A percentile compares a stretch with the other conserved stretches of the same genome.
Conservation (phyloP, 805 yeast species). For the Komagataella ulmi region DNA sequence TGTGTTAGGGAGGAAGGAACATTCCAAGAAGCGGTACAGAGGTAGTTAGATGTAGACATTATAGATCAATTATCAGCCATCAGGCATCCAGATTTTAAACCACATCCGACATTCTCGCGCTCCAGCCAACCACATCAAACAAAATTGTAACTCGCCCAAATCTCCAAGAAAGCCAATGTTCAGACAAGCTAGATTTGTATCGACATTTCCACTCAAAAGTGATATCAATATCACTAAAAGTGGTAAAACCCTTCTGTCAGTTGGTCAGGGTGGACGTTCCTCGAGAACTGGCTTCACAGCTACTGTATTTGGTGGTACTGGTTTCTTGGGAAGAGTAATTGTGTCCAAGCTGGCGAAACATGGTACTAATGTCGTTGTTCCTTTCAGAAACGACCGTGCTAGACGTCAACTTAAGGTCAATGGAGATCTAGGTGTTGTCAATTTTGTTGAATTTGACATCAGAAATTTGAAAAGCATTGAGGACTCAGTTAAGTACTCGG, state of each 20-base stretch:
- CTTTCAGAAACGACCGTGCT: conserved; percentile 72
- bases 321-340: conserved; percentile 65
- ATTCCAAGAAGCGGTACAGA: not conserved
- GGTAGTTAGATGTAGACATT: not conserved
- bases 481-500: conserved; percentile 67
- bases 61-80: not conserved
- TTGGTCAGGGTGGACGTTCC: conserved; percentile 72
- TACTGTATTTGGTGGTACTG: conserved; percentile 76
- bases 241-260: conserved; percentile 62
- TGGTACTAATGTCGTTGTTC: conserved; percentile 66
- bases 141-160: not conserved
- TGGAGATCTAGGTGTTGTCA: conserved; percentile 83
- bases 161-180: not conserved
- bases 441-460: conserved; percentile 70
- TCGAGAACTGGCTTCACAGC: conserved; percentile 84
- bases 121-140: not conserved
- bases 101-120: not conserved
- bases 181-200: conserved; percentile 5
- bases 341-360: conserved; percentile 66
- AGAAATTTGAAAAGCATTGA: conserved; percentile 67
- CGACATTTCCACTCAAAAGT: conserved; percentile 25
- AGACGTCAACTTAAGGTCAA: conserved; percentile 68
- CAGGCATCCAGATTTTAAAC: not conserved
- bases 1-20: not conserved
- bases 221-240: conserved; percentile 61